Evolutionary conservation across 192 early-diverging fungal genomes (phyloP).

Genomic region (Backusella tuberculispora): DNA sequence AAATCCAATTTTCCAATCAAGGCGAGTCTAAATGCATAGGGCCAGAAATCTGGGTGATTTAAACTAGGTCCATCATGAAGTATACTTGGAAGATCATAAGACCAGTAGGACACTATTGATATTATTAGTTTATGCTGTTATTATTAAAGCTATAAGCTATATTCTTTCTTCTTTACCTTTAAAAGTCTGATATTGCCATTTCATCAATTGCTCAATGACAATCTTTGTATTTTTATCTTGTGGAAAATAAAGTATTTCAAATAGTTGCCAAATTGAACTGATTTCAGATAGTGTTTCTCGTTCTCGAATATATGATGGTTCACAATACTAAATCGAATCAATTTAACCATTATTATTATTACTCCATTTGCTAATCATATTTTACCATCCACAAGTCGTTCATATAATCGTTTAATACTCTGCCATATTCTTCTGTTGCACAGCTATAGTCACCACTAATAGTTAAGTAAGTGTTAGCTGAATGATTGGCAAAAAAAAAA

Average conservation of each 20-base stretch:
- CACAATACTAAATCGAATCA: neutral
- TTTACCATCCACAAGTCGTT: neutral
- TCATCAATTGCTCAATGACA: neutral
- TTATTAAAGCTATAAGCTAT: neutral
- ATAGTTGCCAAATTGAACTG: neutral
- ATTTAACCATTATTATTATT: neutral
- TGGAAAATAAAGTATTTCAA: constrained; percentile 1
- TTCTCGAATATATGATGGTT: neutral
- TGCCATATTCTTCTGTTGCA: neutral
- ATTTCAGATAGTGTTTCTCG: neutral
- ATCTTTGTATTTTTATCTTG: neutral
- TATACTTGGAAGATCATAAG: neutral
- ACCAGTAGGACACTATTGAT: neutral
- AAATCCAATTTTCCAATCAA: neutral
- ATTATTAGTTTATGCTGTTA: neutral
- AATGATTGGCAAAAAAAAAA: neutral
- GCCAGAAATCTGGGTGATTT: constrained; percentile 11
- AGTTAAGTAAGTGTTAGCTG: neutral
- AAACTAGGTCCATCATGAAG: neutral
- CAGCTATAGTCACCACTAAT: neutral
- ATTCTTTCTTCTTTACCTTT: neutral
- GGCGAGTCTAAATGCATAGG: neutral
- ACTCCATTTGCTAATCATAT: neutral
- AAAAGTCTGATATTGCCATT: neutral
- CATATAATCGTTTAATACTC: neutral